Evolutionary conservation across 345 rosid genomes (phyloP).

Genomic region (Syzygium aromaticum): DNA sequence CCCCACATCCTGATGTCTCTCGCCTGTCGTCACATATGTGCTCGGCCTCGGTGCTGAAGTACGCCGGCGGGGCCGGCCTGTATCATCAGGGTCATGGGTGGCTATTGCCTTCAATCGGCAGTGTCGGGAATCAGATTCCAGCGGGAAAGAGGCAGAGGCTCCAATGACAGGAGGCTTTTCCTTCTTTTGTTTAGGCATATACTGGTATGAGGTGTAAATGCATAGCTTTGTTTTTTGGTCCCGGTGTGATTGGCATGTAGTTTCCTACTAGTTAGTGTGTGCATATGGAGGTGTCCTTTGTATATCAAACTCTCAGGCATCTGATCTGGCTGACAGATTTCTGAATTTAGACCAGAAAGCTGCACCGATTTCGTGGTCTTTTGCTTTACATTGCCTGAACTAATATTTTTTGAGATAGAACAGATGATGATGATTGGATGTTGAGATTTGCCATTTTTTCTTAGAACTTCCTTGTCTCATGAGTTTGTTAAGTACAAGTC

Average conservation of each 20-base stretch:
- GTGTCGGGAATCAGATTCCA: conserved; percentile 14
- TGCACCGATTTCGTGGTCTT: background rate
- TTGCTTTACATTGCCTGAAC: background rate
- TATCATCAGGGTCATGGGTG: conserved; percentile 13
- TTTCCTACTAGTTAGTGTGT: background rate
- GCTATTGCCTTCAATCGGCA: conserved; percentile 8
- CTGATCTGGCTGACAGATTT: background rate
- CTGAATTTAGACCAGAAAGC: background rate
- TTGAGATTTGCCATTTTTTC: background rate
- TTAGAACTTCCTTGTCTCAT: background rate
- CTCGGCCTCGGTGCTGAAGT: conserved; percentile 44
- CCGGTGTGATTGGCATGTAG: background rate
- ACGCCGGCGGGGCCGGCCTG: conserved; percentile 20
- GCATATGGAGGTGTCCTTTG: background rate
- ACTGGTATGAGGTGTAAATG: conserved; percentile 18
- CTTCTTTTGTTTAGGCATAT: background rate
- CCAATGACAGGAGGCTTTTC: conserved; percentile 17
- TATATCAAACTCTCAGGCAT: background rate
- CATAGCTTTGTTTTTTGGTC: background rate
- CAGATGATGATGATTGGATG: background rate
- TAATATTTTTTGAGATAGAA: background rate
- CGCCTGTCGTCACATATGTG: conserved; percentile 28
- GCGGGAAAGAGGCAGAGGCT: conserved; percentile 54
- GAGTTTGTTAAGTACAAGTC: background rate
- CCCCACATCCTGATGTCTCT: conserved; percentile 8